phyloP scores from a whole-genome alignment of 1,284 basidiomycete genomes.

The Megacollybia platyphylla region DNA sequence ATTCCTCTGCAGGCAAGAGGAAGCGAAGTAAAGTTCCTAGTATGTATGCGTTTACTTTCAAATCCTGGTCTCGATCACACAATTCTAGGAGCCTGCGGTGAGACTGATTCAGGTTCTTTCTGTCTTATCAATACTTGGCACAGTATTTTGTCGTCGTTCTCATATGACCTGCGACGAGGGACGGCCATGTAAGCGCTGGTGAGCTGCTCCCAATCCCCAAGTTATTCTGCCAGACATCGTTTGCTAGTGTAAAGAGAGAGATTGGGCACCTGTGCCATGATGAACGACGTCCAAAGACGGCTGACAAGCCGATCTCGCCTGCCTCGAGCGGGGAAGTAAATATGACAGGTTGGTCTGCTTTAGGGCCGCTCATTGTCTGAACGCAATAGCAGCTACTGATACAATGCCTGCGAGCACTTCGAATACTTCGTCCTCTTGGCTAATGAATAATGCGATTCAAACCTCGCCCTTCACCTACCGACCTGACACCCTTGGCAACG shows the following conservation, averaged over 20 bases:
- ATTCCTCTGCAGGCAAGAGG: no score
- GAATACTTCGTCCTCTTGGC: slow-evolving; percentile 3
- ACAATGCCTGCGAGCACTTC: slow-evolving; percentile 19
- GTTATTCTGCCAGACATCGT: slow-evolving; percentile 2
- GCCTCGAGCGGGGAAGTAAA: not conserved
- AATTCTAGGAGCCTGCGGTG: no score
- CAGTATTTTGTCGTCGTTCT: slow-evolving; percentile 58
- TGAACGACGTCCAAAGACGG: slow-evolving; percentile 50
- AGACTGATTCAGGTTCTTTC: no score
- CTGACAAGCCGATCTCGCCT: slow-evolving; percentile 23
- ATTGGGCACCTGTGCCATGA: slow-evolving; percentile 87
- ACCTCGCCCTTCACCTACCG: slow-evolving; percentile 48
- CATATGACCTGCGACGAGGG: slow-evolving; percentile 92
- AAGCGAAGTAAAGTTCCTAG: no score
- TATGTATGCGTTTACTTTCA: no score
- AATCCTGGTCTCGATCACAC: no score
- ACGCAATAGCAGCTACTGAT: slow-evolving; percentile 15
- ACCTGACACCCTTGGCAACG: slow-evolving; percentile 62
- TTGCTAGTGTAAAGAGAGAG: slow-evolving; percentile 73
- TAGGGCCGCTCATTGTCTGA: slow-evolving; percentile 1
- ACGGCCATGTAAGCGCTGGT: slow-evolving; percentile 85
- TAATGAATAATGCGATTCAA: slow-evolving; percentile 11
- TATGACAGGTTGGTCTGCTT: not conserved
- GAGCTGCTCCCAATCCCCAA: slow-evolving; percentile 17
- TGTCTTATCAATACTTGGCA: no score